A percentile compares a stretch with the other conserved stretches of the same genome.
These are phyloP conservation scores for Globisporangium nagaii DNA, from an alignment of 352 stramenopile species.

Conservation along the genomic window DNA sequence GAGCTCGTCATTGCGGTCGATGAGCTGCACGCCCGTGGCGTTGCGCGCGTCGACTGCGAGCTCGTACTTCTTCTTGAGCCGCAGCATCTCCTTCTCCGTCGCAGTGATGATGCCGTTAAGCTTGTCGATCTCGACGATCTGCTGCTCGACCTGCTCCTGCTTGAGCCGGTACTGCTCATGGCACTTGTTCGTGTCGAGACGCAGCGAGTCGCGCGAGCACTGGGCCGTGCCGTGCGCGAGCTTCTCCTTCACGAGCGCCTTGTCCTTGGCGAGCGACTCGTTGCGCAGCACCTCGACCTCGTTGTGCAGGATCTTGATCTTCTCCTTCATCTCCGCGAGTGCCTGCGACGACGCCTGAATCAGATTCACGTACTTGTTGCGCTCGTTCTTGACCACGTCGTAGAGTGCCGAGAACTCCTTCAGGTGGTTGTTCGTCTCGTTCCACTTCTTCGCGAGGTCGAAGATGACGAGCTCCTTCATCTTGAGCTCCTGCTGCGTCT, in stretches of 20 bases:
- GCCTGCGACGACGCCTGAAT: constrained; percentile 90
- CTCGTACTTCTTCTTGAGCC: constrained; percentile 92
- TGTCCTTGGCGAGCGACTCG: constrained; percentile 90
- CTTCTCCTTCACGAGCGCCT: constrained; percentile 88
- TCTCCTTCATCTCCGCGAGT: constrained; percentile 94
- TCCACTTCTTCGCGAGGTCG: constrained; percentile 92
- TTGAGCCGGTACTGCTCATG: constrained; percentile 87
- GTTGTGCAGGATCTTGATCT: constrained; percentile 95
- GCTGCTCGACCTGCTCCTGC: constrained; percentile 91
- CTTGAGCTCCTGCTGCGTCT: constrained; percentile 87
- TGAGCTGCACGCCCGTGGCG: constrained; percentile 88
- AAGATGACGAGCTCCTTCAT: constrained; percentile 93
- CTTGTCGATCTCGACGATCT: constrained; percentile 95
- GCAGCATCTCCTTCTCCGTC: constrained; percentile 89
- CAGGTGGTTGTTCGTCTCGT: constrained; percentile 90
- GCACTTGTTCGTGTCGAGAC: constrained; percentile 89
- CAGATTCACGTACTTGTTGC: constrained; percentile 95
- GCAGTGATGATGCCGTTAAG: constrained; percentile 91
- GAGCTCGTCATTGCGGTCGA: constrained; percentile 94
- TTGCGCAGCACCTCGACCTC: constrained; percentile 93
- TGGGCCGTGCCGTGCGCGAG: constrained; percentile 81
- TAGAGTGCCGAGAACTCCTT: constrained; percentile 93
- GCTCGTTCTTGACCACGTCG: constrained; percentile 94
- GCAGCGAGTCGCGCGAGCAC: constrained; percentile 84
- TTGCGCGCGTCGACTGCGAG: constrained; percentile 84